These are phyloP conservation scores for Seiridium unicorne DNA, from an alignment of 2,329 filamentous ascomycete species.

Conservation along the genomic window DNA sequence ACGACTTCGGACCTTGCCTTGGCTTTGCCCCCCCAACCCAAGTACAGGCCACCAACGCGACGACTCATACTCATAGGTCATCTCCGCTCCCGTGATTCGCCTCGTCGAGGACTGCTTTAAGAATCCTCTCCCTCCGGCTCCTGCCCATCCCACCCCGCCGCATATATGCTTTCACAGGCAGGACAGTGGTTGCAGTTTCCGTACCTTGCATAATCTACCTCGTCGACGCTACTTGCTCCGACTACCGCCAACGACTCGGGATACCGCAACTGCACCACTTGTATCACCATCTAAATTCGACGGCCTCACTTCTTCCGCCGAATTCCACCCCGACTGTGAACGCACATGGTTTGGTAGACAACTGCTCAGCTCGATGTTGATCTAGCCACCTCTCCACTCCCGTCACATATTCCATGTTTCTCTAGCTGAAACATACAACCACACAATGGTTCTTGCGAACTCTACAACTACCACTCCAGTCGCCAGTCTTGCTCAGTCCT, in stretches of 20 bases:
- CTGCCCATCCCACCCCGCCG: conserved; percentile 12
- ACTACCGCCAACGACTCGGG: conserved; percentile 4
- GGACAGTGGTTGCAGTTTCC: conserved; percentile 23
- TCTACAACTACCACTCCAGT: conserved; percentile 51
- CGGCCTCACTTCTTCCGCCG: not conserved
- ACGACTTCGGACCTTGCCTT: conserved; percentile 8
- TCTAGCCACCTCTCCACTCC: conserved; percentile 30
- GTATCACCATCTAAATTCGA: not conserved
- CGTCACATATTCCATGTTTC: conserved; percentile 29
- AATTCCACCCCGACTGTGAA: conserved; percentile 12
- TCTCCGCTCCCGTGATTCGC: conserved; percentile 16
- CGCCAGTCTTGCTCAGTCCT: conserved; percentile 60
- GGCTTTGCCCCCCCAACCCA: conserved; percentile 19
- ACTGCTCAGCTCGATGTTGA: conserved; percentile 27
- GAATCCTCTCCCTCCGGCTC: conserved; percentile 13
- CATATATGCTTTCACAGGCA: conserved; percentile 18
- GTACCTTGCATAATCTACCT: conserved; percentile 30
- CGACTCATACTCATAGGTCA: conserved; percentile 9
- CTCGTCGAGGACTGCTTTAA: conserved; percentile 18
- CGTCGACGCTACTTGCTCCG: conserved; percentile 6
- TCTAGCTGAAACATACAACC: conserved; percentile 27
- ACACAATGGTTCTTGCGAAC: conserved; percentile 60
- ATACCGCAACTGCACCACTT: conserved; percentile 7
- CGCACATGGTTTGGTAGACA: conserved; percentile 21
- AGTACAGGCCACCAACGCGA: conserved; percentile 13